A percentile compares a stretch with the other conserved stretches of the same genome.
phyloP scores from a whole-genome alignment of 2,329 filamentous ascomycete species.

The Exophiala sp. region DNA sequence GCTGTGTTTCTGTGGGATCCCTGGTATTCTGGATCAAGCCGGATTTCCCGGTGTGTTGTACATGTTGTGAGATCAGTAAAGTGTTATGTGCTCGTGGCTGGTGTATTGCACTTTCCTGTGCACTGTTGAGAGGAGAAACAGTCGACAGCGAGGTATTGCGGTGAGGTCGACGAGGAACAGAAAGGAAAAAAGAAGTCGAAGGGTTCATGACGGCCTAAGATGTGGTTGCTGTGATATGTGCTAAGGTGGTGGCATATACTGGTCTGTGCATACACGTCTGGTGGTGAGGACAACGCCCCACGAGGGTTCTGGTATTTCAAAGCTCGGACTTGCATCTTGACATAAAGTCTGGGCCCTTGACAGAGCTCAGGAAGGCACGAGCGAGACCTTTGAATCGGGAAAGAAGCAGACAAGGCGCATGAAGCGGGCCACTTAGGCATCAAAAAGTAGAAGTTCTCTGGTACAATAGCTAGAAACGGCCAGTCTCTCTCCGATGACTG shows the following conservation, averaged over 20 bases:
- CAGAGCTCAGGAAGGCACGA: conserved; percentile 13
- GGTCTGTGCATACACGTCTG: conserved; percentile 17
- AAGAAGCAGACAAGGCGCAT: background rate
- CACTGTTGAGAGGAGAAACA: background rate
- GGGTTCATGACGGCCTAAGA: conserved; percentile 17
- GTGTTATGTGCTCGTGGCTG: background rate
- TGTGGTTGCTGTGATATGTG: conserved; percentile 28
- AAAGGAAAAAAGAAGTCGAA: conserved; percentile 5
- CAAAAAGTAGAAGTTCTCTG: background rate
- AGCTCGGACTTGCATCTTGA: conserved; percentile 1
- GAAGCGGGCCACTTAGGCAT: background rate
- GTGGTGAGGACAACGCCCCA: conserved; percentile 15
- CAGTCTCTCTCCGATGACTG: conserved; percentile 31
- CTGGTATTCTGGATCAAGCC: no score
- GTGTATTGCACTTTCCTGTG: background rate
- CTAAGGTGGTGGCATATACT: conserved; percentile 21
- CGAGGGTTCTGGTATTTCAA: conserved; percentile 11
- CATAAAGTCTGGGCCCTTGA: background rate
- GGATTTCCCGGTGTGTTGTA: no score
- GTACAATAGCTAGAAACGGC: conserved; percentile 27
- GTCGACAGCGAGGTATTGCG: conserved; percentile 10
- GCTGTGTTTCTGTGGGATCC: no score
- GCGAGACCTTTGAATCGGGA: background rate
- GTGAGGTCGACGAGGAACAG: conserved; percentile 7
- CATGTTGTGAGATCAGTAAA: background rate